phyloP scores from a whole-genome alignment of 306 rosid species.

The Clitoria ternatea region DNA sequence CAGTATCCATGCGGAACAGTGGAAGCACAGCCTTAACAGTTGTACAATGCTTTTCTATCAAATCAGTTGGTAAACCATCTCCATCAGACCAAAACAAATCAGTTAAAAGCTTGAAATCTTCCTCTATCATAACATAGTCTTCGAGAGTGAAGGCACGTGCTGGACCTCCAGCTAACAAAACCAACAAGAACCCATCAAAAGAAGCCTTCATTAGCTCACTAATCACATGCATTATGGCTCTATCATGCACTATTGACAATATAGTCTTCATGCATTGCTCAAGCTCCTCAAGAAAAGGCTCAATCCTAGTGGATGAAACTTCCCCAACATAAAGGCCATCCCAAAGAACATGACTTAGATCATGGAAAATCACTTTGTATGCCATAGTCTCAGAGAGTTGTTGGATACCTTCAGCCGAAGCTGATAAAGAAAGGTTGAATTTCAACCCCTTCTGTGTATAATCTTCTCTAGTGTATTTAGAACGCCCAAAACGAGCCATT shows the following conservation, averaged over 20 bases:
- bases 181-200: constrained; percentile 70
- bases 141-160: constrained; percentile 55
- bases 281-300: constrained; percentile 74
- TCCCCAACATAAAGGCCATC: constrained; percentile 64
- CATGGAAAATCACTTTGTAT: constrained; percentile 60
- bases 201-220: constrained; percentile 68
- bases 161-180: constrained; percentile 88
- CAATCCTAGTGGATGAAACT: constrained; percentile 58
- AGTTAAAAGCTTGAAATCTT: constrained; percentile 61
- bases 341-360: constrained; percentile 61
- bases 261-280: constrained; percentile 63
- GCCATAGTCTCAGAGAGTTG: constrained; percentile 69
- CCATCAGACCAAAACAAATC: constrained; percentile 89
- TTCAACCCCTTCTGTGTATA: constrained; percentile 31
- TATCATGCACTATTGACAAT: constrained; percentile 66
- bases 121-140: constrained; percentile 58
- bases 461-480: constrained; percentile 30
- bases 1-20: constrained; percentile 41
- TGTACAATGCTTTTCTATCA: constrained; percentile 46
- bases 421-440: constrained; percentile 57
- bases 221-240: constrained; percentile 58
- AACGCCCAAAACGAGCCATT: constrained; percentile 39
- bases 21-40: constrained; percentile 47
- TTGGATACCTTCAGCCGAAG: constrained; percentile 59
- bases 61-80: constrained; percentile 66